Percentiles rank a stretch among this genome's conserved stretches.
These are phyloP conservation scores for Sporisorium scitamineum DNA, from an alignment of 1,284 basidiomycete species.

Conservation along the genomic window DNA sequence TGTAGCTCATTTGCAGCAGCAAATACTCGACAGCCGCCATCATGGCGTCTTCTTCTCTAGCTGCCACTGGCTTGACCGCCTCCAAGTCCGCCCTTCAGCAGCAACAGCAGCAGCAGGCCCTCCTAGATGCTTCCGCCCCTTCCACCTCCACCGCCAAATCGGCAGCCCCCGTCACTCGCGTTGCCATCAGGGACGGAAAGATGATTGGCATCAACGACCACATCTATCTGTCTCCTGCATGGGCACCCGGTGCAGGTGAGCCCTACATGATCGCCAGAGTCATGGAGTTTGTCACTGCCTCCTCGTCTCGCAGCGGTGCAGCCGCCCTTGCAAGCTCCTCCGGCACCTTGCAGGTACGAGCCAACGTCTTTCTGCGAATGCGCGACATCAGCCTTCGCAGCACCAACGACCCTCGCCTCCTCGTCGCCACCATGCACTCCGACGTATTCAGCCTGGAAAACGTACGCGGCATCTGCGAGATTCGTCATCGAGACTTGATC, in stretches of 20 bases:
- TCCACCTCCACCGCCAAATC: constrained; percentile 37
- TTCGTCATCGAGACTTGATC: constrained; percentile 92
- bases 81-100: constrained; percentile 41
- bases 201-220: constrained; percentile 75
- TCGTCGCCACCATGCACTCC: constrained; percentile 93
- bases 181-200: constrained; percentile 57
- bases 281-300: constrained; percentile 91
- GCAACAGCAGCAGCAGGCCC: constrained; percentile 49
- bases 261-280: constrained; percentile 91
- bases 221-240: constrained; percentile 91
- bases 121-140: constrained; percentile 36
- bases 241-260: constrained; percentile 86
- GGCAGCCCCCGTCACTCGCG: constrained; percentile 49
- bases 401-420: constrained; percentile 85
- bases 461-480: constrained; percentile 89
- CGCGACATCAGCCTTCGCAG: constrained; percentile 86
- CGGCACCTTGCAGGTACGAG: constrained; percentile 75
- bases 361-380: constrained; percentile 93
- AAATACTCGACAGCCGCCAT: not conserved
- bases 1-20: not conserved
- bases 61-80: constrained; percentile 51
- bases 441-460: constrained; percentile 92
- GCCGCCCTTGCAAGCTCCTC: constrained; percentile 74
- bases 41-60: constrained; percentile 46
- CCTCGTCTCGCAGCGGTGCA: constrained; percentile 76